phyloP scores from a whole-genome alignment of 2,329 filamentous ascomycete genomes.

The Paradendryphiella salina region DNA sequence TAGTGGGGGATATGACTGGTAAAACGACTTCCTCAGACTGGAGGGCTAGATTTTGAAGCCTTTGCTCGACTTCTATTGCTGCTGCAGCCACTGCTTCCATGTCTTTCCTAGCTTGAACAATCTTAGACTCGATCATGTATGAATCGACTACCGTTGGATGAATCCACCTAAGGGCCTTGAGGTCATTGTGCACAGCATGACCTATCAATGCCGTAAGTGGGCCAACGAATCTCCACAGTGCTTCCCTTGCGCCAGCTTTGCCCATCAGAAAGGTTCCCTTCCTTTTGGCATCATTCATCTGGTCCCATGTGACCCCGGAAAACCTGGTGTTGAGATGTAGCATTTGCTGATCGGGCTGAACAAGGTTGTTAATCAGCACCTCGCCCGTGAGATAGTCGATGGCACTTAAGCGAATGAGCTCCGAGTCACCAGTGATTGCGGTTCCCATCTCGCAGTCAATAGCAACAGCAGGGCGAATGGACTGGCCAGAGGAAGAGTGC shows the following conservation, averaged over 20 bases:
- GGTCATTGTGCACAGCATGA: conserved; percentile 52
- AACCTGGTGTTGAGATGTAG: conserved; percentile 55
- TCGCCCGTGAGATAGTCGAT: conserved; percentile 56
- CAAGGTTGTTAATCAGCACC: conserved; percentile 56
- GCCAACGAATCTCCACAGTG: conserved; percentile 52
- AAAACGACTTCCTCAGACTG: not conserved
- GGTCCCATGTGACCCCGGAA: conserved; percentile 53
- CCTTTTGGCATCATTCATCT: conserved; percentile 47
- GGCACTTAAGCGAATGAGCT: conserved; percentile 57
- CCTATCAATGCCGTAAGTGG: conserved; percentile 55
- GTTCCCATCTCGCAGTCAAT: conserved; percentile 63
- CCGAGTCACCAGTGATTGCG: conserved; percentile 50
- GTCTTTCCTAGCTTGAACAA: conserved; percentile 8
- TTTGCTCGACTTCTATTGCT: not conserved
- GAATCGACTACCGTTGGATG: conserved; percentile 55
- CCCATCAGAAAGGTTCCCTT: conserved; percentile 48
- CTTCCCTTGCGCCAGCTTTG: conserved; percentile 48
- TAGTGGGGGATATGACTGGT: too few relatives aligned
- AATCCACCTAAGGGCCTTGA: conserved; percentile 55
- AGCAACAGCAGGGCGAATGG: conserved; percentile 43
- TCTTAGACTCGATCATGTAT: conserved; percentile 27
- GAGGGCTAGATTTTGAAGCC: not conserved
- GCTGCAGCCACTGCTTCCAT: not conserved
- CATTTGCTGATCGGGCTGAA: conserved; percentile 54
- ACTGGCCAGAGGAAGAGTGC: not conserved